Percentiles rank a stretch among this genome's conserved stretches.
These are phyloP conservation scores for Arabidopsis lyrata DNA, from an alignment of 441 rosid species.

Conservation along the genomic window DNA sequence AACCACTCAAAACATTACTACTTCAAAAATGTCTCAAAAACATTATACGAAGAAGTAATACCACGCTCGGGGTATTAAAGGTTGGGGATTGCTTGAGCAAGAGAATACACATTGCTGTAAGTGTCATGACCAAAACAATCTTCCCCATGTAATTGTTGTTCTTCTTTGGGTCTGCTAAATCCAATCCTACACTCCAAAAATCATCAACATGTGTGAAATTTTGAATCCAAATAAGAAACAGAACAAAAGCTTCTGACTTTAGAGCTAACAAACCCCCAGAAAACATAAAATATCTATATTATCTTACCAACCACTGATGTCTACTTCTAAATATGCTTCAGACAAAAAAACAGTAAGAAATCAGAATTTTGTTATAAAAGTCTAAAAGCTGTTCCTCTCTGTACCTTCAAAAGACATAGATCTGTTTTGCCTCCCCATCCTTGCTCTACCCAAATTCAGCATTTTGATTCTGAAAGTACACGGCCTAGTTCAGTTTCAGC, in stretches of 20 bases:
- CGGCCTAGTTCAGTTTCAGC: background rate
- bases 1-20: background rate
- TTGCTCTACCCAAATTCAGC: constrained; percentile 17
- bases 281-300: background rate
- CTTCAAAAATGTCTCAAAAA: background rate
- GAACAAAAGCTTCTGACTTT: constrained; percentile 4
- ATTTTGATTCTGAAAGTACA: constrained; percentile 37
- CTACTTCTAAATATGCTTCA: background rate
- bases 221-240: constrained; percentile 5
- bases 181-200: constrained; percentile 61
- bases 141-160: constrained; percentile 62
- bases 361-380: background rate
- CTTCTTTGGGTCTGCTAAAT: constrained; percentile 70
- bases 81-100: constrained; percentile 79
- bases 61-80: constrained; percentile 63
- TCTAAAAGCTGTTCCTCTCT: background rate
- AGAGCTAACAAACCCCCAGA: background rate
- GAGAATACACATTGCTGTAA: constrained; percentile 75
- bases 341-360: no score
- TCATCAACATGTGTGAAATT: background rate
- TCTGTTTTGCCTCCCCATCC: constrained; percentile 30
- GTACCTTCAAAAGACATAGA: constrained; percentile 27
- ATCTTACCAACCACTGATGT: constrained; percentile 1
- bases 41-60: constrained; percentile 38
- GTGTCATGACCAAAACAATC: constrained; percentile 67